Evolutionary conservation across 106 monocot genomes (phyloP), one percentile per base, ranked within the genome.

Genomic region (Dendrobium nobile): DNA sequence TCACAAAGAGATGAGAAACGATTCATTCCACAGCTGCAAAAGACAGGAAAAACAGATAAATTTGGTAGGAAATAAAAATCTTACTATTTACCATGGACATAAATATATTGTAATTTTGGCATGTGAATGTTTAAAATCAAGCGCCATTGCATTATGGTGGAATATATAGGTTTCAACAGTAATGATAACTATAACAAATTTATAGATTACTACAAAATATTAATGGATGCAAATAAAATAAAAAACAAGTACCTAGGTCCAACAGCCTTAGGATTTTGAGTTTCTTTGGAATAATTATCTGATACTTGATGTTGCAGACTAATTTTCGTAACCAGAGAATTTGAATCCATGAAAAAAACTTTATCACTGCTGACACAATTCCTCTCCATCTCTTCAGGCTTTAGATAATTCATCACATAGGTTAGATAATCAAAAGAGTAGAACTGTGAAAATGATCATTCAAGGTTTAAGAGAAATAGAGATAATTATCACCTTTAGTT

Each of bases 401-500:
- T 11, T 47, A 37, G 37, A 70, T 31, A 3, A 70, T 70, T 16
- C 28, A 37, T 68, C 31, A 70, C 70, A 37, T 37, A 70, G 1
- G 37, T 4, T 10, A 70, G 13, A 70, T 11, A 33, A 37, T 16
- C 37, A 37, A 70, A 16, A 70, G 13, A 40, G 16, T 33, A 70
- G 70, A 28, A 33, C 37, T 37, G 33, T 5, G 11, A 70, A 28
- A 70, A 70, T 70, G 28, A 70, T 37, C 37, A 40, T 33, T 28
- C 70, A 70, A 70, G 70, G 15, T 13, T 70, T 2, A 61, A 61
- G 13, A 24, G 64, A 70, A 70, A 67, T 28, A 27, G 9, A 67
- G 5, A 67, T 7, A 67, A 67, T 5, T 8, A 67, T 27, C 67
- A 85, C 88, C 75, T n/a, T 24, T 47, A 89, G 48, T 27, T 77